Percentiles rank a stretch among this genome's conserved stretches.
phyloP scores from a whole-genome alignment of 192 early-diverging fungal species.

The Spizellomyces punctatus region DNA sequence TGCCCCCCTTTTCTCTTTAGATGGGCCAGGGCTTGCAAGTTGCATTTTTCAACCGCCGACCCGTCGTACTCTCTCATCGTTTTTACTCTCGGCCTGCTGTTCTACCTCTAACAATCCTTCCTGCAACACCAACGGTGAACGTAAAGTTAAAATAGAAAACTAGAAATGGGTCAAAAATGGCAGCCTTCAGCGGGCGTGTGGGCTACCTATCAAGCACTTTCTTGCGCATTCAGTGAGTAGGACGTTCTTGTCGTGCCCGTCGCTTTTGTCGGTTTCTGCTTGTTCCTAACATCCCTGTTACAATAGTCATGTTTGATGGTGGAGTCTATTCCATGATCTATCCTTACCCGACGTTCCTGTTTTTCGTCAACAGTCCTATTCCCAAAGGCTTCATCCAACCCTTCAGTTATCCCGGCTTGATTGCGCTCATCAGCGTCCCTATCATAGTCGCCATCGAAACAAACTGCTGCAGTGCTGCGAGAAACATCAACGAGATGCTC shows the following conservation, averaged over 20 bases:
- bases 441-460: constrained; percentile 5
- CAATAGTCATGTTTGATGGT: constrained; percentile 7
- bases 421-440: background rate
- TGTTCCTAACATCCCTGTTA: background rate
- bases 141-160: too few species aligned
- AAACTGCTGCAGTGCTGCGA: background rate
- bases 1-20: too few species aligned
- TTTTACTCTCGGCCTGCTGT: too few species aligned
- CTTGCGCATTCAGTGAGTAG: constrained; percentile 17
- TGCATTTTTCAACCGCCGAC: too few species aligned
- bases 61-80: too few species aligned
- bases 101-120: too few species aligned
- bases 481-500: background rate
- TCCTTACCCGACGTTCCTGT: background rate
- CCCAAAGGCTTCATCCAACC: constrained; percentile 4
- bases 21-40: too few species aligned
- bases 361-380: constrained; percentile 3
- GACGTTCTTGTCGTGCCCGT: too few species aligned
- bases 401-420: constrained; percentile 1
- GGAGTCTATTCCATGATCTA: constrained; percentile 1
- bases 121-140: too few species aligned
- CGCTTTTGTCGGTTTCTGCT: background rate
- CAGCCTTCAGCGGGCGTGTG: constrained; percentile 26
- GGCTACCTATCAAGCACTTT: constrained; percentile 28
- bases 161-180: constrained; percentile 11